Evolutionary conservation across 2,329 filamentous ascomycete genomes (phyloP), one percentile per base, ranked within the genome.

Genomic region (Alternaria hordeiaustralica): DNA sequence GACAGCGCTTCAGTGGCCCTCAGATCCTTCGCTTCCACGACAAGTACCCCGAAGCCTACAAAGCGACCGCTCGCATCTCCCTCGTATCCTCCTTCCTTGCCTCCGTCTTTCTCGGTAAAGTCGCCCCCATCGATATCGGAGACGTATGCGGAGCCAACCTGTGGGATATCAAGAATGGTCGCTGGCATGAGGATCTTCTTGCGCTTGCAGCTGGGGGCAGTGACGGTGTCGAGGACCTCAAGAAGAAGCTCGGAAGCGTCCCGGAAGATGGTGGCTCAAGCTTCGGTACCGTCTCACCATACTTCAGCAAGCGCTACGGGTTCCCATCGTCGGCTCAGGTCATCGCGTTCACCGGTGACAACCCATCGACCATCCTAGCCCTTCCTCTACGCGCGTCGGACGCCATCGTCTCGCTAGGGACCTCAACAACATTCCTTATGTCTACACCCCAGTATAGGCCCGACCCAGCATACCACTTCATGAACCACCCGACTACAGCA

Each of bases 141-240:
- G 96, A 99, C 81, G 94, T 95, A 23, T 97, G 94, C 74, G 96
- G 96, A 58, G 97, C 97, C 91, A 97, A 98, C 78, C 85, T 99
- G 7, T 98, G 94, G 93, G 93, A 98, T 75, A 94, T 98, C 68
- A 84, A 89, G 67, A 84, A 86, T 20, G 89, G 92, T 68, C 79
- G 81, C 20, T 98, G 93, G 89, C 89, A 91, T 69, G 88, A 94
- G 60, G 83, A 87, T 18, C 87, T 97, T 1, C 87, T 99, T 18
- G 85, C 87, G 43, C 89, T 97, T 12, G 88, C 92, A 20, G 92
- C 92, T 5, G 92, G 91, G 46, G 64, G 69, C 2, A 58, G 33
- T 9, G 86, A 86, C 56, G 89, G 87, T 1, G 84, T 89, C 8
- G 84, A 84, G 6, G 89, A 88, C 28, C 86, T 98, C 55, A 90